These are phyloP conservation scores for Ordospora colligata DNA, from an alignment of 371 early-diverging fungal genomes.

Conservation along the genomic window DNA sequence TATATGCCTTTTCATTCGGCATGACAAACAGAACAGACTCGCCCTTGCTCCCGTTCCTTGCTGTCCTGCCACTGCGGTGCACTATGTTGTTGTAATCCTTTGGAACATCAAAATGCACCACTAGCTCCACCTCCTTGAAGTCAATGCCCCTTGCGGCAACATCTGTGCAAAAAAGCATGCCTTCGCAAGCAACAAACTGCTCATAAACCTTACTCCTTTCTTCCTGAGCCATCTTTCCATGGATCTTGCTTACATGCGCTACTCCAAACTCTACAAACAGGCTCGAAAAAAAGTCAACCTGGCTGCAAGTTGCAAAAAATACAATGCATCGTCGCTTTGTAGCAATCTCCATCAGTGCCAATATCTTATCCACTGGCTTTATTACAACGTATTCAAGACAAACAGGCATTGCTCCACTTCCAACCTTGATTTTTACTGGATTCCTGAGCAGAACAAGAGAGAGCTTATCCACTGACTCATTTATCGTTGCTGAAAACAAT, in stretches of 20 bases:
- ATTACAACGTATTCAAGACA: constrained; percentile 15
- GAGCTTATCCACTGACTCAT: constrained; percentile 19
- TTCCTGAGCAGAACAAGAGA: neutral
- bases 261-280: constrained; percentile 48
- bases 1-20: constrained; percentile 52
- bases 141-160: constrained; percentile 59
- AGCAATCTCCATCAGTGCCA: neutral
- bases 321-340: constrained; percentile 46
- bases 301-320: constrained; percentile 57
- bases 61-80: constrained; percentile 94
- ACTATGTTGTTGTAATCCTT: constrained; percentile 85
- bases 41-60: constrained; percentile 76
- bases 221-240: constrained; percentile 54
- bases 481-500: constrained; percentile 47
- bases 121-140: constrained; percentile 50
- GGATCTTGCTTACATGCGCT: constrained; percentile 42
- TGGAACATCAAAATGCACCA: constrained; percentile 69
- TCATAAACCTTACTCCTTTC: constrained; percentile 48
- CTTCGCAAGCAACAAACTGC: constrained; percentile 32
- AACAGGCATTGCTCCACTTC: constrained; percentile 11
- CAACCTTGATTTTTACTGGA: constrained; percentile 22
- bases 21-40: constrained; percentile 65
- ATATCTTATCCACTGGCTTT: constrained; percentile 19
- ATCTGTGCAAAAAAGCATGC: constrained; percentile 56
- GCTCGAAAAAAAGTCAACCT: constrained; percentile 62